Evolutionary conservation across 805 yeast species (phyloP), one percentile per base, ranked within the genome.

Genomic region (Sungouiozyma ichnusensis): DNA sequence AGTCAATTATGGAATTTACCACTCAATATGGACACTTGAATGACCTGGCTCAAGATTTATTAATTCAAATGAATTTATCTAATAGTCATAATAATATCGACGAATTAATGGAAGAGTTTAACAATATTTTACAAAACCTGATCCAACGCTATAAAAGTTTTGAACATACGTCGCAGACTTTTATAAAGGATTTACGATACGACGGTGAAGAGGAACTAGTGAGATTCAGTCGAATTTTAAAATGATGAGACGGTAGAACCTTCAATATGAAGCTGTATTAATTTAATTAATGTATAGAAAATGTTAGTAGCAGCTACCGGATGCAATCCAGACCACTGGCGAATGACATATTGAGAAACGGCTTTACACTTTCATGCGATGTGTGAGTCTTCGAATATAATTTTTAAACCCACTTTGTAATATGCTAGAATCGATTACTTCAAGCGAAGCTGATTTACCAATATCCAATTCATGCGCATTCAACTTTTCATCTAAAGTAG

Each of bases 121-220:
- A 61, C 38, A 55, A 59, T 4, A 59, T 75, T 19, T 64, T 69
- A 41, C 57, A 57, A 4, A 66, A 66, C 42, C 58, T 78, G 17
- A 64, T 68, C 49, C 20, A 60, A 62, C 42, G 72, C 60, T 62
- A 59, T 57, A 66, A 62, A 31, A 67, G 64, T 16, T 79, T 74
- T 52, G 68, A 69, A 43, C 61, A 61, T 2, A 60, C 62, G 16
- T 48, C 72, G 34, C 65, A 64, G 33, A 50, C 58, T 3, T 72
- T 80, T 42, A 66, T 69, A 0, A 67, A 62, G 35, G 85, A 79
- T 50, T 59, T 81, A 41, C 66, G 68, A n/a, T 57, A 64, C 20
- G 85, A 80, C 48, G 67, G 65, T 3, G 70, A 68, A 42, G 58
- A 66, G 9, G 74, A 71, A 19, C 52, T 81, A 40, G 63, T 69